phyloP scores from a whole-genome alignment of 2,329 filamentous ascomycete genomes.

The Paraphaeosphaeria sporulosa region DNA sequence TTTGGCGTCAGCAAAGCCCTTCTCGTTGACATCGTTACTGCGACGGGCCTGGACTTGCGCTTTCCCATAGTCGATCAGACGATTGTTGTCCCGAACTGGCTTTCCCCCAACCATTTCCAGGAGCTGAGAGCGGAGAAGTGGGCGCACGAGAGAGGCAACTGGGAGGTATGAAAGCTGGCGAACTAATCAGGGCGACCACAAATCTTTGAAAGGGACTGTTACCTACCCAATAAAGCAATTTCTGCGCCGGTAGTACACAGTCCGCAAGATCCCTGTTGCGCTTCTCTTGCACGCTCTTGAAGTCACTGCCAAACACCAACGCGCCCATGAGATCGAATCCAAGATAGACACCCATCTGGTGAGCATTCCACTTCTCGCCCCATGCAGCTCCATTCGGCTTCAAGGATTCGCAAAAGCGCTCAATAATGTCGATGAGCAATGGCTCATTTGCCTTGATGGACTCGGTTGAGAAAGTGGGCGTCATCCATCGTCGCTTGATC shows the following conservation, averaged over 20 bases:
- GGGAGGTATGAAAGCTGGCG: constrained; percentile 28
- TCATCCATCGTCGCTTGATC: constrained; percentile 51
- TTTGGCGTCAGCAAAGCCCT: constrained; percentile 28
- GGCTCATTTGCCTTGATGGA: constrained; percentile 51
- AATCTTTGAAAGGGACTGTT: not conserved
- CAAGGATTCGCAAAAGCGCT: constrained; percentile 41
- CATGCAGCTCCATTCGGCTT: constrained; percentile 33
- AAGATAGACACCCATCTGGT: constrained; percentile 48
- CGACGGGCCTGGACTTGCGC: constrained; percentile 19
- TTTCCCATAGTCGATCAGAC: constrained; percentile 30
- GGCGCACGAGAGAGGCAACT: constrained; percentile 25
- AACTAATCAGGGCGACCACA: not conserved
- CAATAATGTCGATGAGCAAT: constrained; percentile 46
- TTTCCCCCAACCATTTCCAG: constrained; percentile 31
- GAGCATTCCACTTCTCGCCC: constrained; percentile 51
- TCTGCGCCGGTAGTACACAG: constrained; percentile 28
- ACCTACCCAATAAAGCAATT: constrained; percentile 34
- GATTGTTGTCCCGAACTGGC: constrained; percentile 32
- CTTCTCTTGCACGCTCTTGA: constrained; percentile 43
- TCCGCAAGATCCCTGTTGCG: constrained; percentile 38
- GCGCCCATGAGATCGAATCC: constrained; percentile 58
- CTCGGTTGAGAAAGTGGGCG: constrained; percentile 51
- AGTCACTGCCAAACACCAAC: constrained; percentile 47
- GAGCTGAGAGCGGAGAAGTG: constrained; percentile 27
- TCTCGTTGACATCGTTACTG: constrained; percentile 12